Evolutionary conservation across 2,329 filamentous ascomycete species (phyloP).

Genomic region (Periconia digitata): DNA sequence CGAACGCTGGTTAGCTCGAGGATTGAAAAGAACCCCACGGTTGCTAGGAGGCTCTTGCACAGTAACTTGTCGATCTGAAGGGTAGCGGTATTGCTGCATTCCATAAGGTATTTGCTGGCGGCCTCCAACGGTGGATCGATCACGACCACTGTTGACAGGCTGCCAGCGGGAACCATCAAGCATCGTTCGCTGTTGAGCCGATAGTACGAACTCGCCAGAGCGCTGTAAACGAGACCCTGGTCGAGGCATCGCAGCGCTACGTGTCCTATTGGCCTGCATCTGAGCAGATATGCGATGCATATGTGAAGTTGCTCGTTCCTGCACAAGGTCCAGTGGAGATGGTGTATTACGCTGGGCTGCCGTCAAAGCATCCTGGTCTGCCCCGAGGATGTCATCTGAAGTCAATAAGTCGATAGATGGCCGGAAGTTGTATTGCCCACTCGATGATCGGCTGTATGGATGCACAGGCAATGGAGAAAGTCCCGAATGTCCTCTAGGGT

Average conservation of each 20-base stretch:
- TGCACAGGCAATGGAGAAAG: conserved; percentile 14
- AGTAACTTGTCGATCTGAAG: background rate
- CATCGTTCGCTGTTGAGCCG: background rate
- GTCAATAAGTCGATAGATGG: conserved; percentile 12
- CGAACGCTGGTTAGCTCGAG: conserved; percentile 11
- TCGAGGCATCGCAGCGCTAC: background rate
- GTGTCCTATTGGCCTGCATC: conserved; percentile 1
- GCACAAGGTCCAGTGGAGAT: conserved; percentile 30
- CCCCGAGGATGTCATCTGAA: conserved; percentile 13
- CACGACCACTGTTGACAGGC: conserved; percentile 5
- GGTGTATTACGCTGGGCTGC: conserved; percentile 21
- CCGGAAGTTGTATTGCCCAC: conserved; percentile 8
- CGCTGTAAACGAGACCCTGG: conserved; percentile 4
- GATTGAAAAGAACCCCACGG: conserved; percentile 6
- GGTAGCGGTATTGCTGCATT: background rate
- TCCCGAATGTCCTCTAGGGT: background rate
- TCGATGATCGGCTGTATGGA: conserved; percentile 16
- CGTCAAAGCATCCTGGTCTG: conserved; percentile 18
- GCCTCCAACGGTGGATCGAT: background rate
- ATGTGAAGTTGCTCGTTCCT: conserved; percentile 20
- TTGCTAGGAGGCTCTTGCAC: background rate
- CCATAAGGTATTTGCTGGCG: background rate
- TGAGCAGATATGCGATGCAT: conserved; percentile 11
- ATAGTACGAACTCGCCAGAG: background rate
- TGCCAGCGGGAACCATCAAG: conserved; percentile 3